These are phyloP conservation scores for Diaporthe sp. DNA, from an alignment of 2,329 filamentous ascomycete genomes.

Conservation along the genomic window DNA sequence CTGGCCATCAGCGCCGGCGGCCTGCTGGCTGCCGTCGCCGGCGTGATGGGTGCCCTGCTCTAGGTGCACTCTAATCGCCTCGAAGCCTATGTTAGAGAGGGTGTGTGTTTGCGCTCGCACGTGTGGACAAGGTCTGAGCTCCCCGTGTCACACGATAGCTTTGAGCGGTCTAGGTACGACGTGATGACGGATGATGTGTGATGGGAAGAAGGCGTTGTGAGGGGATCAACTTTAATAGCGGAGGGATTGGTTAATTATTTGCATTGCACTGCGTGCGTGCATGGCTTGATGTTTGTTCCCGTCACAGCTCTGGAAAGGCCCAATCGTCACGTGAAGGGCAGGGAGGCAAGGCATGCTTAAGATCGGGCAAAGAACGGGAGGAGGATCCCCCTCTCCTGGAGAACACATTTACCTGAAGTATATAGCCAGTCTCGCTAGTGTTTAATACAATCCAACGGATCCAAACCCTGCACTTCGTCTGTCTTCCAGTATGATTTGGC, in stretches of 20 bases:
- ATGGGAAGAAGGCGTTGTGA: not conserved
- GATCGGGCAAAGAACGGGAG: conserved; percentile 7
- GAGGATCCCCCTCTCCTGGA: not conserved
- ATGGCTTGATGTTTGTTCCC: not conserved
- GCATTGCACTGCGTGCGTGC: conserved; percentile 8
- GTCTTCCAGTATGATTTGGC: not conserved
- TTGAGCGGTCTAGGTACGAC: not conserved
- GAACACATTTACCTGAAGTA: conserved; percentile 34
- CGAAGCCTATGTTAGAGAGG: not conserved
- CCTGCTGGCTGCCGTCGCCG: conserved; percentile 50
- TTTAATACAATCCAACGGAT: conserved; percentile 27
- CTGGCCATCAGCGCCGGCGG: conserved; percentile 47
- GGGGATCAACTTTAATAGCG: conserved; percentile 13
- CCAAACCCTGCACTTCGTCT: not conserved
- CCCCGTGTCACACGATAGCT: not conserved
- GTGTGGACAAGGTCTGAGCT: not conserved
- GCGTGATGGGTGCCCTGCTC: conserved; percentile 49
- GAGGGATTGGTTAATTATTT: conserved; percentile 15
- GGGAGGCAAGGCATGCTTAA: not conserved
- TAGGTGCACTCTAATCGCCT: conserved; percentile 36
- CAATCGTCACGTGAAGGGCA: not conserved
- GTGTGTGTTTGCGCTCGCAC: too few relatives aligned
- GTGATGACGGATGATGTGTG: conserved; percentile 10
- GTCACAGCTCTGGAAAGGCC: conserved; percentile 1
- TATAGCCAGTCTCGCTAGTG: conserved; percentile 32